Evolutionary conservation across 306 rosid genomes (phyloP), one percentile per base, ranked within the genome.

Genomic region (Echinosophora koreensis): DNA sequence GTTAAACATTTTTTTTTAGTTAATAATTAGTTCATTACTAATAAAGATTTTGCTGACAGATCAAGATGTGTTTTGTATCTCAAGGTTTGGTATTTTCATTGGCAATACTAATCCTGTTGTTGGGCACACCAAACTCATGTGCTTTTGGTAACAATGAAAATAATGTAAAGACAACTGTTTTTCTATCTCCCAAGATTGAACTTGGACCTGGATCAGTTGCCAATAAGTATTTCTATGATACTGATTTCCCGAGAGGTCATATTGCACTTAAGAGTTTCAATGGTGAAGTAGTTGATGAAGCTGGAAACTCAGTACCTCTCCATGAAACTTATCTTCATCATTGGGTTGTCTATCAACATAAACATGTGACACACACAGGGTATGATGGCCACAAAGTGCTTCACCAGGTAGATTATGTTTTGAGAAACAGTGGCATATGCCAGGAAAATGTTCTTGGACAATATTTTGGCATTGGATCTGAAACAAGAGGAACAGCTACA

Each of bases 261-360:
- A 54, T 93, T 59, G 96, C 85, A 5, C 10, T 93, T 0, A 93
- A 89, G 85, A 66, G 87, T 56, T 88, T 93, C 69, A 71, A 81
- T 39, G 94, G 82, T 17, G 98, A 93, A 77, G 93, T 89, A 11
- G 62, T 93, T 68, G 97, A 93, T 64, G 90, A 88, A 76, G 55
- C 62, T 30, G 91, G 95, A 16, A 82, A 84, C 7, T 59, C 91
- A 35, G 32, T 89, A 9, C 87, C 97, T 47, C 94, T 93, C 38
- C 85, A 88, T 1, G 91, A 93, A 74, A 85, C 91, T 69, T 93
- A 90, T 80, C 85, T 93, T 46, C 98, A 93, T 15, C 98, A 93
- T 22, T 93, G 97, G 97, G 17, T 42, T 76, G 32, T 90, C 64
- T 15, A 72, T 49, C 67, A 66, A 27, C 68, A 41, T 16, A 81